phyloP scores from a whole-genome alignment of 306 rosid genomes.

The Begonia peltatifolia region DNA sequence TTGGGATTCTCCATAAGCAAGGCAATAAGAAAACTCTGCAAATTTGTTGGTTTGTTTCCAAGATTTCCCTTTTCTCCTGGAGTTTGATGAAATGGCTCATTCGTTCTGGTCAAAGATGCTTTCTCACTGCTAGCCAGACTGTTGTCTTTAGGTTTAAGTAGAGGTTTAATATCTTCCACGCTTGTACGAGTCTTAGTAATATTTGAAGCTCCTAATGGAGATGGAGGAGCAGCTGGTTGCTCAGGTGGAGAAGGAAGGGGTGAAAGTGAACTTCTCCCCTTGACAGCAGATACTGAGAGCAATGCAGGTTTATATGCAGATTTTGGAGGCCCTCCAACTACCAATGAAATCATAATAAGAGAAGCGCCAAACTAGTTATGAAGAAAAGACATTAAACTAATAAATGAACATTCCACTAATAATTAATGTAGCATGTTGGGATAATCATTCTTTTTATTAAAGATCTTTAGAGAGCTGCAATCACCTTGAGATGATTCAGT shows the following conservation, averaged over 20 bases:
- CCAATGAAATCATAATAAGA: constrained; percentile 12
- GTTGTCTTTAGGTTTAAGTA: constrained; percentile 43
- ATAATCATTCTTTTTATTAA: neutral
- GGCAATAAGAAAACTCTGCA: constrained; percentile 50
- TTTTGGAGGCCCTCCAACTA: constrained; percentile 50
- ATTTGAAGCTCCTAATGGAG: constrained; percentile 52
- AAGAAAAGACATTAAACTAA: constrained; percentile 1
- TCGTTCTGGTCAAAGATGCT: constrained; percentile 13
- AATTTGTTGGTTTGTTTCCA: constrained; percentile 49
- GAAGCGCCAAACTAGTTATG: constrained; percentile 5
- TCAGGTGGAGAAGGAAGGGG: constrained; percentile 70
- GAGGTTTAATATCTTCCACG: constrained; percentile 38
- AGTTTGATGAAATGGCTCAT: constrained; percentile 25
- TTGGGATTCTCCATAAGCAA: constrained; percentile 67
- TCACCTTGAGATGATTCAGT: constrained; percentile 67
- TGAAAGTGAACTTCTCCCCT: constrained; percentile 51
- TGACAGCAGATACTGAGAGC: constrained; percentile 34
- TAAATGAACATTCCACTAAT: too few species aligned
- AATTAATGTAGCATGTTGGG: neutral
- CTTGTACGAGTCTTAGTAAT: constrained; percentile 25
- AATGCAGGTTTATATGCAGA: constrained; percentile 41
- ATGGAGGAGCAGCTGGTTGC: constrained; percentile 39
- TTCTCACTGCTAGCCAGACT: constrained; percentile 35
- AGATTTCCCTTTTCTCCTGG: constrained; percentile 40
- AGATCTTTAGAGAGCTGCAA: constrained; percentile 11